Evolutionary conservation across 2,329 filamentous ascomycete species (phyloP), one percentile per base, ranked within the genome.

Genomic region (Ophiostoma piceae): DNA sequence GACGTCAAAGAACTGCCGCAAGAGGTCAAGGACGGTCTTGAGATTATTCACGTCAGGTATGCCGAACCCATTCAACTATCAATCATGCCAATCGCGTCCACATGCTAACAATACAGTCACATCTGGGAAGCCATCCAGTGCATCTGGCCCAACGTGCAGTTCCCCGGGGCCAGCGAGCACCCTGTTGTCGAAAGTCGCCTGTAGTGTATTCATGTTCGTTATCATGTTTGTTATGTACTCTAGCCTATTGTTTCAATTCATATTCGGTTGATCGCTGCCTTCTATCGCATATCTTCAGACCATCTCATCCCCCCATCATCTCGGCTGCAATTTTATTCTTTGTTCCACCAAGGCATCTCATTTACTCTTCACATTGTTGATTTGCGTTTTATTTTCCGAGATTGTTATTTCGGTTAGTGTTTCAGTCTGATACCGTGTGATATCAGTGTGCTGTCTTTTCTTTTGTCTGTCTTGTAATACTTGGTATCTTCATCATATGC

Each of bases 121-220:
- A 94, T 98, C 72, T 97, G 93, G 92, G 94, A 98, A 80, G 94
- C 93, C 35, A 88, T 99, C 78, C 88, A 90, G 71, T 84, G 90
- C 73, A 90, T 99, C 73, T 99, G 95, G 95, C 95, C 95, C 1
- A 92, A 96, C 75, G 89, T 87, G 57, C 87, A 90, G 75, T 96
- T 93, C 91, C 91, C 92, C 26, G 88, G 89, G 71, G 88, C 92
- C 76, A 85, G 88, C 75, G 86, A 87, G 32, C 75, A 81, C 70
- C 84, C 88, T 71, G 85, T 87, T 65, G 83, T 95, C 71, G 92
- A 97, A 80, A 94, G 91, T 79, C 87, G 91, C 74, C 81, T 97
- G 79, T 97, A 84, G 83, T 70, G 69, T 69, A 68, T 67, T 70
- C 67, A 66, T 70, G 16, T 67, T 29, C 26, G 26, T 29, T 29